These are phyloP conservation scores for Umbelopsis isabellina DNA, from an alignment of 192 early-diverging fungal genomes.

Conservation along the genomic window DNA sequence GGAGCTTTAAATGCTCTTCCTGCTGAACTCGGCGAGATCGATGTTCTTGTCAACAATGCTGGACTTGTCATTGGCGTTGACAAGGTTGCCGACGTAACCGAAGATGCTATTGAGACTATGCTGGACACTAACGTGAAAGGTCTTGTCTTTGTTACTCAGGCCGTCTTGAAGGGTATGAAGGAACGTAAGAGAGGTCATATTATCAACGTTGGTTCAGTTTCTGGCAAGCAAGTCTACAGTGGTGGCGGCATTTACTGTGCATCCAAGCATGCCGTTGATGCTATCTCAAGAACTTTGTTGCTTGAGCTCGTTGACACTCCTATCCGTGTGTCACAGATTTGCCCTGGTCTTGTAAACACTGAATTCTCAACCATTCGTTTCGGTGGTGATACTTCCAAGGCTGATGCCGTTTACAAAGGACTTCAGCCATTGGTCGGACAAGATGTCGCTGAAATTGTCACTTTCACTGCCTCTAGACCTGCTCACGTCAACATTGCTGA, in stretches of 20 bases:
- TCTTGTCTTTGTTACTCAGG: conserved; percentile 75
- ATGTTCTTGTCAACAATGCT: conserved; percentile 87
- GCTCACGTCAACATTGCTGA: conserved; percentile 76
- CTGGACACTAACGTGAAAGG: conserved; percentile 93
- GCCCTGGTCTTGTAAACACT: conserved; percentile 85
- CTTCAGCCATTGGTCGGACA: conserved; percentile 68
- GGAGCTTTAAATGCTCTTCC: conserved; percentile 58
- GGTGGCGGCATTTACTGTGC: conserved; percentile 84
- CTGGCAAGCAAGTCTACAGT: conserved; percentile 71
- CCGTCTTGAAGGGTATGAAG: conserved; percentile 81
- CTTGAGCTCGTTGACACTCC: conserved; percentile 74
- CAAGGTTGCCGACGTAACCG: conserved; percentile 59
- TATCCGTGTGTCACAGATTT: conserved; percentile 75
- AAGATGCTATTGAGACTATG: conserved; percentile 75
- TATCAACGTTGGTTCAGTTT: conserved; percentile 84
- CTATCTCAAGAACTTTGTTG: conserved; percentile 75
- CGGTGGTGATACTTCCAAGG: conserved; percentile 64
- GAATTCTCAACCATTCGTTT: conserved; percentile 89
- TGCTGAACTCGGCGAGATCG: conserved; percentile 57
- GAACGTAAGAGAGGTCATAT: conserved; percentile 70
- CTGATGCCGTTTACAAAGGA: conserved; percentile 78
- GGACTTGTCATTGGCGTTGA: conserved; percentile 79
- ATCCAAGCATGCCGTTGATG: conserved; percentile 81
- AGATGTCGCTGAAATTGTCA: conserved; percentile 78
- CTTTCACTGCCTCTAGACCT: conserved; percentile 78